A percentile compares a stretch with the other conserved stretches of the same genome.
These are phyloP conservation scores for Monilinia vaccinii-corymbosi DNA, from an alignment of 2,329 filamentous ascomycete genomes.

Conservation along the genomic window DNA sequence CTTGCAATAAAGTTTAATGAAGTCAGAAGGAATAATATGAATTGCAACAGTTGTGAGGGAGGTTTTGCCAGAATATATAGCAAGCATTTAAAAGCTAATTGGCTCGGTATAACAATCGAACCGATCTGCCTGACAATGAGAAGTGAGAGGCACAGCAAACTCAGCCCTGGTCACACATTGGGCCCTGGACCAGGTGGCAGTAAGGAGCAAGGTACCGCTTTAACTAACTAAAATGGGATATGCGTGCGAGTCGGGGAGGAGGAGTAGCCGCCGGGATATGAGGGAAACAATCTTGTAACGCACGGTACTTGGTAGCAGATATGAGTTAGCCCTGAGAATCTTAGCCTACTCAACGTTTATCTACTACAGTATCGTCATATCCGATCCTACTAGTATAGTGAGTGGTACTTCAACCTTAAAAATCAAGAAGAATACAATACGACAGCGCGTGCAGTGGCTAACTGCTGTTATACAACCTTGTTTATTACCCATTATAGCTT, in stretches of 20 bases:
- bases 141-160: constrained; percentile 18
- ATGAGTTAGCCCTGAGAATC: neutral
- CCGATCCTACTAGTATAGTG: neutral
- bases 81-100: constrained; percentile 4
- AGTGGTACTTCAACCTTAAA: constrained; percentile 2
- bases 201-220: constrained; percentile 9
- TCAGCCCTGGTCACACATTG: constrained; percentile 16
- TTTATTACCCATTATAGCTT: neutral
- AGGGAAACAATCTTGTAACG: neutral
- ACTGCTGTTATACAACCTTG: constrained; percentile 5
- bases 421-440: neutral
- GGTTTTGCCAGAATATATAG: neutral
- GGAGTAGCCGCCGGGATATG: constrained; percentile 10
- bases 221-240: constrained; percentile 9
- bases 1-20: neutral
- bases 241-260: constrained; percentile 2
- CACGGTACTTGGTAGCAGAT: constrained; percentile 4
- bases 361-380: neutral
- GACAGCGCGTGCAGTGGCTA: constrained; percentile 5
- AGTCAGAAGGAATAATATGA: neutral
- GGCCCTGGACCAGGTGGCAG: constrained; percentile 17
- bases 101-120: constrained; percentile 14
- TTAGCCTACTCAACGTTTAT: neutral
- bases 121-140: constrained; percentile 13
- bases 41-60: neutral